Percentiles rank a stretch among this genome's conserved stretches.
Conservation (phyloP, 305 asterid species). For the Lippia alba region DNA sequence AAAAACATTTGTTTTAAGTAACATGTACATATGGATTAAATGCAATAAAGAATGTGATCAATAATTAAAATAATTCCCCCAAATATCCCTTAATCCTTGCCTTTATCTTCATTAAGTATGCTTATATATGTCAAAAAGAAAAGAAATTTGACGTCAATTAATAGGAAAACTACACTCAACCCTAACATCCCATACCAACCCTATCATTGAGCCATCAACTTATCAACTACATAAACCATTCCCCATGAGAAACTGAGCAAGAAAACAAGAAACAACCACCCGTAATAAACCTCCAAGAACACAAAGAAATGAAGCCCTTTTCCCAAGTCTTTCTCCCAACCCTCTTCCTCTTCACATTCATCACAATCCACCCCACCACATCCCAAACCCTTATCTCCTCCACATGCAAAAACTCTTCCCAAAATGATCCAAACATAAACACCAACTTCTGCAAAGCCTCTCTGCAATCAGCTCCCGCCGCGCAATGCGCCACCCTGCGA, state of each 20-base stretch:
- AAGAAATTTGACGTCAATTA: too few species aligned
- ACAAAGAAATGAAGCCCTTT: conserved; percentile 34
- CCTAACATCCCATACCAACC: conserved; percentile 5
- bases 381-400: conserved; percentile 51
- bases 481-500: conserved; percentile 57
- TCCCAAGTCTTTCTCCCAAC: conserved; percentile 25
- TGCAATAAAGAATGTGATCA: too few species aligned
- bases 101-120: too few species aligned
- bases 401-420: conserved; percentile 52
- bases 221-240: conserved; percentile 32
- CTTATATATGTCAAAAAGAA: too few species aligned
- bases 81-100: too few species aligned
- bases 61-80: too few species aligned
- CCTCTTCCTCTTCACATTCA: conserved; percentile 35
- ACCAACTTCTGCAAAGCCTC: conserved; percentile 67
- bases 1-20: too few species aligned
- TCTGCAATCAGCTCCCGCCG: conserved; percentile 76
- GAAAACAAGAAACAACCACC: conserved; percentile 7
- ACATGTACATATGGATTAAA: too few species aligned
- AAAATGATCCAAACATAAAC: conserved; percentile 61
- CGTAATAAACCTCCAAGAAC: too few species aligned
- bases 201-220: conserved; percentile 4
- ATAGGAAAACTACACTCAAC: too few species aligned
- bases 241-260: background rate
- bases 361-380: conserved; percentile 25